Percentiles rank a stretch among this genome's conserved stretches.
phyloP scores from a whole-genome alignment of 2,329 filamentous ascomycete species.

The Penicillium sp. region DNA sequence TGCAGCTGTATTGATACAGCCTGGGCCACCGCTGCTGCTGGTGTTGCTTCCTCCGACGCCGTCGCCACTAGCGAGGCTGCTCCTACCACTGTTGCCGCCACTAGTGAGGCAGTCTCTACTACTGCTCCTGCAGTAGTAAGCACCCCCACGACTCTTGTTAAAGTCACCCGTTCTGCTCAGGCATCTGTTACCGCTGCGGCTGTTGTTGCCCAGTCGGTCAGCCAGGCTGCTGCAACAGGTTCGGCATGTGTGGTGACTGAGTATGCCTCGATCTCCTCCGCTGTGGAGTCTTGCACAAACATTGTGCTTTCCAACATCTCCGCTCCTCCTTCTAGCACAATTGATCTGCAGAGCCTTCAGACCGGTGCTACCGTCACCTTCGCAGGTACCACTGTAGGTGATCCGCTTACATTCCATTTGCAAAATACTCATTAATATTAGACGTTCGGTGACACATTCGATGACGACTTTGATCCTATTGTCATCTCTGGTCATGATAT shows the following conservation, averaged over 20 bases:
- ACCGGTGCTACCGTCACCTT: conserved; percentile 47
- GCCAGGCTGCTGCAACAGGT: not conserved
- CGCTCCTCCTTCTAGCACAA: conserved; percentile 37
- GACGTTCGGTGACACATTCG: conserved; percentile 41
- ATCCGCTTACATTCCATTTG: no score
- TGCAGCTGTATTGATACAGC: conserved; percentile 28
- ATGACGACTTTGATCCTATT: conserved; percentile 43
- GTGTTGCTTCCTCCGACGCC: not conserved
- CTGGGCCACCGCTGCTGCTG: conserved; percentile 14
- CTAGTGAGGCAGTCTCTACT: not conserved
- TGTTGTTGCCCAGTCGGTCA: not conserved
- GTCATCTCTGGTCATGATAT: conserved; percentile 43
- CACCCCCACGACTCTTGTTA: conserved; percentile 11
- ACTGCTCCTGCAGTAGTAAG: not conserved
- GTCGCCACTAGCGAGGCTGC: not conserved
- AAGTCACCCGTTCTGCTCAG: conserved; percentile 1
- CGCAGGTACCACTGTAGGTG: conserved; percentile 35
- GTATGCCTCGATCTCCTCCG: conserved; percentile 30
- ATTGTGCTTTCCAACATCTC: conserved; percentile 42
- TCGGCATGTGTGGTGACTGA: conserved; percentile 14
- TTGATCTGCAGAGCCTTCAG: conserved; percentile 45
- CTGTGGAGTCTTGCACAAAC: conserved; percentile 38
- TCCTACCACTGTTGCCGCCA: not conserved
- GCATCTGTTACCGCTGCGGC: not conserved
- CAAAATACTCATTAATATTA: not conserved